Percentiles rank a stretch among this genome's conserved stretches.
These are phyloP conservation scores for Oligophagozyma castellii DNA, from an alignment of 1,139 yeast genomes.

Conservation along the genomic window DNA sequence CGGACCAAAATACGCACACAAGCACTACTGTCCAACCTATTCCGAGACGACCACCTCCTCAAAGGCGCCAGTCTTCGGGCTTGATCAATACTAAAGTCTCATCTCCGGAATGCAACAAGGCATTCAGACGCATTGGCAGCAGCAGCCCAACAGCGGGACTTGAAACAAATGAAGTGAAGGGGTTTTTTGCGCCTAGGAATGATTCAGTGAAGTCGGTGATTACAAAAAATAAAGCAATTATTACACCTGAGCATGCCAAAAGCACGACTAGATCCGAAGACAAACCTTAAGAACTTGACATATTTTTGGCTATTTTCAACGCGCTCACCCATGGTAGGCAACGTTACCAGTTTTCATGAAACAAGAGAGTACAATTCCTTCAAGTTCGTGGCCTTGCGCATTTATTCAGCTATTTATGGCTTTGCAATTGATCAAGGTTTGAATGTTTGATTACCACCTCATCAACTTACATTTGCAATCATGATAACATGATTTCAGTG, in stretches of 20 bases:
- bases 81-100: slow-evolving; percentile 1
- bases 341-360: too few species aligned
- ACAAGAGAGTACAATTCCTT: too few species aligned
- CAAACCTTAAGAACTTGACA: neutral
- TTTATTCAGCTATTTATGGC: too few species aligned
- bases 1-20: slow-evolving; percentile 1
- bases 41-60: neutral
- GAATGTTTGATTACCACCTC: too few species aligned
- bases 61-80: neutral
- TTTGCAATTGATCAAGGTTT: too few species aligned
- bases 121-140: slow-evolving; percentile 6
- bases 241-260: slow-evolving; percentile 1
- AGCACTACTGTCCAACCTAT: slow-evolving; percentile 1
- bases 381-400: too few species aligned
- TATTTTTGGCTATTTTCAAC: slow-evolving; percentile 2
- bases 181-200: slow-evolving; percentile 24
- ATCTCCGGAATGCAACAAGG: slow-evolving; percentile 3
- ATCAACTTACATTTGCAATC: too few species aligned
- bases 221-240: slow-evolving; percentile 7
- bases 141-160: slow-evolving; percentile 13
- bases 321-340: too few species aligned
- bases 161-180: slow-evolving; percentile 31
- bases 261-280: slow-evolving; percentile 1
- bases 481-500: too few species aligned
- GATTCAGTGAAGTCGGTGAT: slow-evolving; percentile 17